phyloP scores from a whole-genome alignment of 306 rosid species.

The Vigna nakashimae region DNA sequence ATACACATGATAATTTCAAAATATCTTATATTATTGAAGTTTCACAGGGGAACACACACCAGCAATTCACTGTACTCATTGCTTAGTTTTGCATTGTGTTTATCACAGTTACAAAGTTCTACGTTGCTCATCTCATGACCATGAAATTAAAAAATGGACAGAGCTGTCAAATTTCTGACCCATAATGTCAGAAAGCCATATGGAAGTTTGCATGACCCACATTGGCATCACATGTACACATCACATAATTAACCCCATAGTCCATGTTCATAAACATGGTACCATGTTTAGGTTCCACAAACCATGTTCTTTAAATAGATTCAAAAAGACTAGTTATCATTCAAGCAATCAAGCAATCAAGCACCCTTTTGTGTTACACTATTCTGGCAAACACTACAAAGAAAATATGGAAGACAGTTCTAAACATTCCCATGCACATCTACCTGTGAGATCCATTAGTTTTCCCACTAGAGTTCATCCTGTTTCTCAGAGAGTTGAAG shows the following conservation, averaged over 20 bases:
- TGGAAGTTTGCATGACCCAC: slow-evolving; percentile 45
- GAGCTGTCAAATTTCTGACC: slow-evolving; percentile 43
- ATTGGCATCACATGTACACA: slow-evolving; percentile 58
- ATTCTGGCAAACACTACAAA: slow-evolving; percentile 24
- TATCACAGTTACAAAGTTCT: slow-evolving; percentile 28
- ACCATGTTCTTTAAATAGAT: slow-evolving; percentile 49
- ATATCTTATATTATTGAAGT: slow-evolving; percentile 28
- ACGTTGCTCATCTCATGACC: slow-evolving; percentile 44
- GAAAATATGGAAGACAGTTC: slow-evolving; percentile 50
- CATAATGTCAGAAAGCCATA: slow-evolving; percentile 50
- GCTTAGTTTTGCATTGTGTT: slow-evolving; percentile 38
- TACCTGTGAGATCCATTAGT: slow-evolving; percentile 78
- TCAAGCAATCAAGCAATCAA: slow-evolving; percentile 54
- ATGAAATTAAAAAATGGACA: slow-evolving; percentile 40
- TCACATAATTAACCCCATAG: slow-evolving; percentile 23
- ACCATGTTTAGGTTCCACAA: slow-evolving; percentile 28
- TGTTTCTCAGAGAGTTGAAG: slow-evolving; percentile 56
- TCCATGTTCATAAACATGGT: slow-evolving; percentile 32
- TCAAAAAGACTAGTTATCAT: slow-evolving; percentile 27
- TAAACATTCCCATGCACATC: slow-evolving; percentile 42
- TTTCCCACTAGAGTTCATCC: slow-evolving; percentile 75
- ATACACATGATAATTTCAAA: slow-evolving; percentile 31
- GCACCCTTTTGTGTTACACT: slow-evolving; percentile 33
- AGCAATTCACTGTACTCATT: slow-evolving; percentile 44
- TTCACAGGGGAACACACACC: slow-evolving; percentile 27